Percentiles rank a stretch among this genome's conserved stretches.
These are phyloP conservation scores for Corchorus capsularis DNA, from an alignment of 345 rosid species.

Conservation along the genomic window DNA sequence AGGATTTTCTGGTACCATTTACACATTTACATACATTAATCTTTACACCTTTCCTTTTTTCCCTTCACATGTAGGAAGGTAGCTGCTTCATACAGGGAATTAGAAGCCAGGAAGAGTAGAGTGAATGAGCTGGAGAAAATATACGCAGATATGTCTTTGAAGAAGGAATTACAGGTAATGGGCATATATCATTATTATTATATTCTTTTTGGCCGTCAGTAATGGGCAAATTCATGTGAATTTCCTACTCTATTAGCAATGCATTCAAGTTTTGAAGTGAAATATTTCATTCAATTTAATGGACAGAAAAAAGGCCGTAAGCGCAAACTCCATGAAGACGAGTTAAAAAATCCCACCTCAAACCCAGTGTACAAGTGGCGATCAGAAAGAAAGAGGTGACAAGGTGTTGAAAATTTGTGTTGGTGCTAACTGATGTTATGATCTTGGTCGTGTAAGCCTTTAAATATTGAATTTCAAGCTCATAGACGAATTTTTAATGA, in stretches of 20 bases:
- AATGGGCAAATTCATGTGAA: not conserved
- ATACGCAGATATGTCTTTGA: conserved; percentile 70
- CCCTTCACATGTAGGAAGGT: conserved; percentile 42
- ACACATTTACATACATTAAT: not conserved
- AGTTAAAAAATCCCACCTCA: conserved; percentile 59
- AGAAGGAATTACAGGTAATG: conserved; percentile 80
- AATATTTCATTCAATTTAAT: conserved; percentile 12
- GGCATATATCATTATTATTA: no score
- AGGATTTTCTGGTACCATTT: not conserved
- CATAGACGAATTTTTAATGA: no score
- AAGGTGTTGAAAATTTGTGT: not conserved
- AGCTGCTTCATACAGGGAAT: conserved; percentile 67
- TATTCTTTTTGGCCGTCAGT: no score
- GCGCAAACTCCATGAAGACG: conserved; percentile 77
- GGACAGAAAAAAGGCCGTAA: conserved; percentile 77
- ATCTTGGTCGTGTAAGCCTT: not conserved
- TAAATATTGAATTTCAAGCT: no score
- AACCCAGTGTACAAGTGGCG: conserved; percentile 79
- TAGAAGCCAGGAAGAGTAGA: conserved; percentile 71
- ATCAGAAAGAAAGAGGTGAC: conserved; percentile 74
- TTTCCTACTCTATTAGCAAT: not conserved
- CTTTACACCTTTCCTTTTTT: not conserved
- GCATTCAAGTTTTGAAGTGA: conserved; percentile 4
- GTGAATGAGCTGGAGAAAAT: conserved; percentile 66
- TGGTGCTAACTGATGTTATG: not conserved